phyloP scores from a whole-genome alignment of 306 rosid genomes.

The Acacia melanoxylon region DNA sequence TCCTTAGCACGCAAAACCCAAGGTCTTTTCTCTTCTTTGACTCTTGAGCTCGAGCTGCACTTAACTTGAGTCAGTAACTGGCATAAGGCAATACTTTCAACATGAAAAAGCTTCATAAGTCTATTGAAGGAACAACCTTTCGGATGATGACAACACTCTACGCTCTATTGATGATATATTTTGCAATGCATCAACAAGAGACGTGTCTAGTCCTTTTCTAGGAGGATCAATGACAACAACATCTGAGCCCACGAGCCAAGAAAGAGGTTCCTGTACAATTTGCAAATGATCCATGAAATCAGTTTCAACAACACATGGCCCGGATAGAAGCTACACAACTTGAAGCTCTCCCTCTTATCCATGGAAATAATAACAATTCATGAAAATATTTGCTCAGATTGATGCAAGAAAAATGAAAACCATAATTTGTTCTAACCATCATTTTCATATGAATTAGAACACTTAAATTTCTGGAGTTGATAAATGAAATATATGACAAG shows the following conservation, averaged over 20 bases:
- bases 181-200: conserved; percentile 67
- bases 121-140: conserved; percentile 53
- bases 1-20: conserved; percentile 95
- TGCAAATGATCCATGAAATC: conserved; percentile 31
- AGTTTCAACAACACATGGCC: conserved; percentile 29
- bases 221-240: conserved; percentile 96
- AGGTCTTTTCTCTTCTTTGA: conserved; percentile 89
- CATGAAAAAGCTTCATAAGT: conserved; percentile 26
- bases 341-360: not conserved
- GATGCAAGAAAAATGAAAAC: not conserved
- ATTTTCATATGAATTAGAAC: not conserved
- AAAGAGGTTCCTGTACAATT: conserved; percentile 76
- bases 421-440: not conserved
- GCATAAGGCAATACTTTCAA: conserved; percentile 25
- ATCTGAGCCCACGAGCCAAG: conserved; percentile 86
- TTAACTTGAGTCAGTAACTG: conserved; percentile 37
- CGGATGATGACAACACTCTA: conserved; percentile 51
- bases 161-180: conserved; percentile 57
- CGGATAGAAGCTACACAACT: conserved; percentile 15
- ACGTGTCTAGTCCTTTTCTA: conserved; percentile 81
- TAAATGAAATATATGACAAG: conserved; percentile 25
- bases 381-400: not conserved
- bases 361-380: not conserved
- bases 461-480: conserved; percentile 16
- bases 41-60: conserved; percentile 56